phyloP scores from a whole-genome alignment of 768 basidiomycete species.

The Calocera cornea region DNA sequence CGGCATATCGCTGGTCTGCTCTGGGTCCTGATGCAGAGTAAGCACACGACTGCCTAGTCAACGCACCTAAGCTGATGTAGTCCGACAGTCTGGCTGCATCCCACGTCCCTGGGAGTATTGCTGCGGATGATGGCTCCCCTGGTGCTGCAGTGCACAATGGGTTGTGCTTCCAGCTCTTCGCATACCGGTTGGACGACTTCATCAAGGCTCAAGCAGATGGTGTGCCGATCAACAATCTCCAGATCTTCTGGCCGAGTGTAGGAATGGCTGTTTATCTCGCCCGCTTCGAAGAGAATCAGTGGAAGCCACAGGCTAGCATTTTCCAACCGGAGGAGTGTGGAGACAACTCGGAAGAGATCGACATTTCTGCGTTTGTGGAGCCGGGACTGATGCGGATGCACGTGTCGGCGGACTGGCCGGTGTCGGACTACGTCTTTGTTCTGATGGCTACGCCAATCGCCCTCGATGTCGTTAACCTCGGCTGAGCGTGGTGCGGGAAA shows the following conservation, averaged over 20 bases:
- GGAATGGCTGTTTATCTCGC: background rate
- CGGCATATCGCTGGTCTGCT: background rate
- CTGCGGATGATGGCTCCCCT: background rate
- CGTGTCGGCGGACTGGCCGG: background rate
- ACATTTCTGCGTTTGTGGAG: background rate
- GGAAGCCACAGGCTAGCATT: background rate
- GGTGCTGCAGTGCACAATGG: background rate
- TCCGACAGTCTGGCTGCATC: too few species aligned
- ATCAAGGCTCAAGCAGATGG: background rate
- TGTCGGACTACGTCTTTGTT: background rate
- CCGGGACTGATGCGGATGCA: background rate
- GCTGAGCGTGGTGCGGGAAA: background rate
- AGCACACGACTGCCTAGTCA: background rate
- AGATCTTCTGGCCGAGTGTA: background rate
- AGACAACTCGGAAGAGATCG: background rate
- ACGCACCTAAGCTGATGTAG: too few species aligned
- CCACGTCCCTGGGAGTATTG: too few species aligned
- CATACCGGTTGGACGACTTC: background rate
- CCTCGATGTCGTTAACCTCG: background rate
- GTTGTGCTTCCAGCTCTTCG: background rate
- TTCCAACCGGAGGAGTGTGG: background rate
- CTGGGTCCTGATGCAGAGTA: too few species aligned
- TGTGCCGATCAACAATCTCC: background rate
- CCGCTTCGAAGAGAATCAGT: background rate
- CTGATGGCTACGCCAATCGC: background rate